A percentile compares a stretch with the other conserved stretches of the same genome.
These are phyloP conservation scores for Erigeron canadensis DNA, from an alignment of 129 eudicot genomes.

Conservation along the genomic window DNA sequence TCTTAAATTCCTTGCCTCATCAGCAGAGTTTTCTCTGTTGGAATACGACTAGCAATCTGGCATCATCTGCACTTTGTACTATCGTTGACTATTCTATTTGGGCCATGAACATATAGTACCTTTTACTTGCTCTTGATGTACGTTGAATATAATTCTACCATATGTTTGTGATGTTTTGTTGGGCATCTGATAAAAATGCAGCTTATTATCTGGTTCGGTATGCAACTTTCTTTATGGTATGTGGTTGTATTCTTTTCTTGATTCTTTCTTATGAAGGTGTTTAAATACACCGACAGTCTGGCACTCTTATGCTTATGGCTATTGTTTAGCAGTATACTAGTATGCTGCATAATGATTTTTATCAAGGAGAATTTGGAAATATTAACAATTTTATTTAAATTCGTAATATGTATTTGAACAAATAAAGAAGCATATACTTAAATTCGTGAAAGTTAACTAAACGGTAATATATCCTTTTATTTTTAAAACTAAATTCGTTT, in stretches of 20 bases:
- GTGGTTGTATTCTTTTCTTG: neutral
- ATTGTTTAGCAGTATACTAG: no score
- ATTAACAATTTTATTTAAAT: no score
- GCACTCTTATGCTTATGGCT: no score
- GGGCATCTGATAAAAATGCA: neutral
- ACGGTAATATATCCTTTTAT: no score
- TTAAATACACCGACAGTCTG: no score
- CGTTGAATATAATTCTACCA: neutral
- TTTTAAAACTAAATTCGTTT: no score
- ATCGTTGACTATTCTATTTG: neutral
- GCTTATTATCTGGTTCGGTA: neutral
- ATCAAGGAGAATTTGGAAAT: no score
- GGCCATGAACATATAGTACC: neutral
- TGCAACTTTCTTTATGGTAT: neutral
- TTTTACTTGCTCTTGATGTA: neutral
- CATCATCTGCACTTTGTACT: neutral
- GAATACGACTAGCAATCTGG: neutral
- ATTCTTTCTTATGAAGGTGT: neutral
- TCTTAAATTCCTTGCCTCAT: neutral
- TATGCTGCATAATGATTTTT: no score
- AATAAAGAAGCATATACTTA: no score
- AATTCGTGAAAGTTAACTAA: no score
- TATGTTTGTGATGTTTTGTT: neutral
- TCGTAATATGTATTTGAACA: no score
- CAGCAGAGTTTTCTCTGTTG: conserved; percentile 19